Conservation (phyloP, 1,284 basidiomycete genomes). For the Cryptococcus maquisensis region DNA sequence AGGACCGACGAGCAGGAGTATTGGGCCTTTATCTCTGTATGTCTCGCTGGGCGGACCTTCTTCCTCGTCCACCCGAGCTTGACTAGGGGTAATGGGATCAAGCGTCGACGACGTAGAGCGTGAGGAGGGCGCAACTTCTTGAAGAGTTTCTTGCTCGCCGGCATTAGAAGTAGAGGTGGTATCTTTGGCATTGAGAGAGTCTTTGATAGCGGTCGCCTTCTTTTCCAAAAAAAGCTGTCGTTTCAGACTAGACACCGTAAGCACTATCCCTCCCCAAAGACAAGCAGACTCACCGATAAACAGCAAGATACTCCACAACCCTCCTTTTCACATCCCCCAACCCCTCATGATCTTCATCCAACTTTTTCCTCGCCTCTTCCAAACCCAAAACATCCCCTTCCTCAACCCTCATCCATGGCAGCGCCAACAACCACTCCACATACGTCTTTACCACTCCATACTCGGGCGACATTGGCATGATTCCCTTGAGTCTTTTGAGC, state of each 20-base stretch:
- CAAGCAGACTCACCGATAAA: conserved; percentile 29
- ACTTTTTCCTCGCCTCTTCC: conserved; percentile 24
- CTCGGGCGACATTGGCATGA: conserved; percentile 42
- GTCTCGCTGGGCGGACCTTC: conserved; percentile 33
- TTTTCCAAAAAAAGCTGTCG: conserved; percentile 36
- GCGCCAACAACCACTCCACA: conserved; percentile 38
- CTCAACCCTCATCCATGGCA: conserved; percentile 41
- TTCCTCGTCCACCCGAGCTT: conserved; percentile 1
- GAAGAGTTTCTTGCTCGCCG: not conserved
- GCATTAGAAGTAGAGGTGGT: not conserved
- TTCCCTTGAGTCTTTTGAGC: conserved; percentile 31
- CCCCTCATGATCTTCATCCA: conserved; percentile 45
- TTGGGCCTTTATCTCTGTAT: conserved; percentile 44
- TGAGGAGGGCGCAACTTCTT: not conserved
- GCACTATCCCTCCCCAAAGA: not conserved
- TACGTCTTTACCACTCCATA: conserved; percentile 44
- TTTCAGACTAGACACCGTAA: conserved; percentile 23
- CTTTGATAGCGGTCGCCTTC: conserved; percentile 5
- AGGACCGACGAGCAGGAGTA: conserved; percentile 68
- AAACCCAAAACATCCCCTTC: conserved; percentile 29
- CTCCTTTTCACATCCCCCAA: conserved; percentile 42
- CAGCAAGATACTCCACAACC: conserved; percentile 45
- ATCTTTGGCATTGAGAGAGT: not conserved
- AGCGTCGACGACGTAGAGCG: no score
- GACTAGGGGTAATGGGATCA: not conserved